Conservation (phyloP, 306 rosid genomes). For the Bauhinia variegata region DNA sequence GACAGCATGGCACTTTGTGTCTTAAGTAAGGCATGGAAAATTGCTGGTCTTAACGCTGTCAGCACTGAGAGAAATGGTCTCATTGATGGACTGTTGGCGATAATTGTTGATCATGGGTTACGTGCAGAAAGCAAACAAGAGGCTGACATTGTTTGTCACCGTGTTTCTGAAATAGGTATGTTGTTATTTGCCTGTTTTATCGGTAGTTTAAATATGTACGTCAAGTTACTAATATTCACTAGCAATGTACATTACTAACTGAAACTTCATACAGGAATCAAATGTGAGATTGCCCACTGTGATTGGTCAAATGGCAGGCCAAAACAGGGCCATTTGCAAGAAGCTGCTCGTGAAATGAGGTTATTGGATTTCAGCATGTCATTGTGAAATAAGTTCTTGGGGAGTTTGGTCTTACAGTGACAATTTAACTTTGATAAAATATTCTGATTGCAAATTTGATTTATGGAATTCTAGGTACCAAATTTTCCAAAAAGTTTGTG, state of each 20-base stretch:
- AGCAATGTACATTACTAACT: slow-evolving; percentile 29
- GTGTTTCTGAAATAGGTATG: slow-evolving; percentile 77
- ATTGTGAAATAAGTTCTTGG: neutral
- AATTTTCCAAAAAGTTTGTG: slow-evolving; percentile 74
- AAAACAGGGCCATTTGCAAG: slow-evolving; percentile 88
- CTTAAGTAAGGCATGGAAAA: slow-evolving; percentile 78
- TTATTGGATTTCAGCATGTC: slow-evolving; percentile 14
- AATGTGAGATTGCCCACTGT: slow-evolving; percentile 69
- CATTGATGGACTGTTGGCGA: slow-evolving; percentile 74
- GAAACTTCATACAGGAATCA: slow-evolving; percentile 59
- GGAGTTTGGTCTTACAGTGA: too few species aligned
- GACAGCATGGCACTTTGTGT: slow-evolving; percentile 90
- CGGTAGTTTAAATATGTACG: slow-evolving; percentile 23
- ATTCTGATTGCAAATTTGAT: slow-evolving; percentile 24
- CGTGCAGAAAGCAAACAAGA: slow-evolving; percentile 90
- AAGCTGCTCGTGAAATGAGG: slow-evolving; percentile 97
- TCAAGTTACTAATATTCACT: slow-evolving; percentile 18
- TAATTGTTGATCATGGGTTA: slow-evolving; percentile 86
- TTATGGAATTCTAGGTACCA: slow-evolving; percentile 61
- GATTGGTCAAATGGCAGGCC: slow-evolving; percentile 87
- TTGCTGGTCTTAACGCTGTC: slow-evolving; percentile 45
- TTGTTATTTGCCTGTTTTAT: slow-evolving; percentile 8
- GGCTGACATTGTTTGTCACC: slow-evolving; percentile 59
- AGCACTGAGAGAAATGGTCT: slow-evolving; percentile 47
- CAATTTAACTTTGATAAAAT: neutral